Evolutionary conservation across 495 filamentous ascomycete species (phyloP).

Genomic region (Podospora conica): DNA sequence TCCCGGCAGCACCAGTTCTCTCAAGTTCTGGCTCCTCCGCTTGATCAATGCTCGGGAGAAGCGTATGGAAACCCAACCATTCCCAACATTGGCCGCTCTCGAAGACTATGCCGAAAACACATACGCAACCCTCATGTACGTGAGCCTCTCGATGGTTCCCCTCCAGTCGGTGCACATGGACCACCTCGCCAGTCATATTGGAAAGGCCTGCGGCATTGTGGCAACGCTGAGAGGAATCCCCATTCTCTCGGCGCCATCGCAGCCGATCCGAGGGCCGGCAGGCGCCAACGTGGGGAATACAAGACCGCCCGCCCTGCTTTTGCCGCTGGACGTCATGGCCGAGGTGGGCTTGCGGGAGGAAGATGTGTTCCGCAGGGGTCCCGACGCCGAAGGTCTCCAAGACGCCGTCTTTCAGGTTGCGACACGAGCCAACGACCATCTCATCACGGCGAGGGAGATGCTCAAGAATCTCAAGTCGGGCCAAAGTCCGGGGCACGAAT

Average conservation of each 20-base stretch:
- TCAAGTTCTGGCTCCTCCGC: conserved; percentile 74
- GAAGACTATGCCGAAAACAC: conserved; percentile 91
- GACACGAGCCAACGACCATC: conserved; percentile 86
- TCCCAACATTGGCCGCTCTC: conserved; percentile 61
- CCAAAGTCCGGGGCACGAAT: conserved; percentile 70
- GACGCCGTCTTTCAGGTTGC: conserved; percentile 91
- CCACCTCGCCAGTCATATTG: conserved; percentile 88
- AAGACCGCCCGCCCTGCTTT: conserved; percentile 42
- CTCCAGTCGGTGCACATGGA: conserved; percentile 78
- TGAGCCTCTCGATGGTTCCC: conserved; percentile 71
- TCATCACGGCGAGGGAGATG: conserved; percentile 93
- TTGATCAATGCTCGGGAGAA: conserved; percentile 74
- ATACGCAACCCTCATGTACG: conserved; percentile 88
- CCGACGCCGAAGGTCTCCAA: conserved; percentile 66
- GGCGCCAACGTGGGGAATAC: conserved; percentile 33
- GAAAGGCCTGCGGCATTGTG: conserved; percentile 84
- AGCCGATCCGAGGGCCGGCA: conserved; percentile 40
- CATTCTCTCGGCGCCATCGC: conserved; percentile 69
- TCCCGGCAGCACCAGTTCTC: conserved; percentile 51
- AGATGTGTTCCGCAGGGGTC: conserved; percentile 75
- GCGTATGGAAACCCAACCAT: conserved; percentile 78
- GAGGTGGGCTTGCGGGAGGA: conserved; percentile 74
- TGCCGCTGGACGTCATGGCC: conserved; percentile 89
- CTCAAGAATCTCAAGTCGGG: conserved; percentile 68
- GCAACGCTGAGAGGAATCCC: conserved; percentile 80